Evolutionary conservation across 441 rosid genomes (phyloP).

Genomic region (Croton setiger): DNA sequence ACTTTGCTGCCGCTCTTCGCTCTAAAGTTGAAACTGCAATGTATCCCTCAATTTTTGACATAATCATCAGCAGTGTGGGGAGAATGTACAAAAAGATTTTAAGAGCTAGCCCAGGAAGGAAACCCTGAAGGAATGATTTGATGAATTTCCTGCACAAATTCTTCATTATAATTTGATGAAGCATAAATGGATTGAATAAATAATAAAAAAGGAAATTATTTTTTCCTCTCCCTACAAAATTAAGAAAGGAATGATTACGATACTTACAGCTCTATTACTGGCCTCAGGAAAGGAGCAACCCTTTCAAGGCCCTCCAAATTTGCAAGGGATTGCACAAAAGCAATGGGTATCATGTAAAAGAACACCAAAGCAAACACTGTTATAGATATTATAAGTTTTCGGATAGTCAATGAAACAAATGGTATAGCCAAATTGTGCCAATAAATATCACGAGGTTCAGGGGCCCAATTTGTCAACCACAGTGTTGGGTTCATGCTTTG

Average conservation of each 20-base stretch:
- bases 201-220: too few relatives aligned
- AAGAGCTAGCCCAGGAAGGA: slow-evolving; percentile 92
- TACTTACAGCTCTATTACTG: slow-evolving; percentile 83
- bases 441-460: slow-evolving; percentile 92
- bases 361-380: slow-evolving; percentile 83
- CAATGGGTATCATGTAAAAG: slow-evolving; percentile 97
- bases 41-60: slow-evolving; percentile 95
- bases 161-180: too few relatives aligned
- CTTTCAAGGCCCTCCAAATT: slow-evolving; percentile 84
- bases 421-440: slow-evolving; percentile 95
- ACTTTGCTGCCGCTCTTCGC: slow-evolving; percentile 80
- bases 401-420: slow-evolving; percentile 72
- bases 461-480: slow-evolving; percentile 94
- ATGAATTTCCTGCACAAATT: slow-evolving; percentile 70
- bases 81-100: slow-evolving; percentile 78
- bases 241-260: background rate
- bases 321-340: slow-evolving; percentile 98
- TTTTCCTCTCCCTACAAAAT: too few relatives aligned
- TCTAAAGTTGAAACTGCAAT: slow-evolving; percentile 74
- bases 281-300: slow-evolving; percentile 93
- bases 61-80: slow-evolving; percentile 64
- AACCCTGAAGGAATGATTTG: slow-evolving; percentile 96
- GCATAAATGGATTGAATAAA: too few relatives aligned
- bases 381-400: slow-evolving; percentile 66
- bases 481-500: slow-evolving; percentile 89